Conservation (phyloP, 768 basidiomycete species). For the Trametes sanguinea region DNA sequence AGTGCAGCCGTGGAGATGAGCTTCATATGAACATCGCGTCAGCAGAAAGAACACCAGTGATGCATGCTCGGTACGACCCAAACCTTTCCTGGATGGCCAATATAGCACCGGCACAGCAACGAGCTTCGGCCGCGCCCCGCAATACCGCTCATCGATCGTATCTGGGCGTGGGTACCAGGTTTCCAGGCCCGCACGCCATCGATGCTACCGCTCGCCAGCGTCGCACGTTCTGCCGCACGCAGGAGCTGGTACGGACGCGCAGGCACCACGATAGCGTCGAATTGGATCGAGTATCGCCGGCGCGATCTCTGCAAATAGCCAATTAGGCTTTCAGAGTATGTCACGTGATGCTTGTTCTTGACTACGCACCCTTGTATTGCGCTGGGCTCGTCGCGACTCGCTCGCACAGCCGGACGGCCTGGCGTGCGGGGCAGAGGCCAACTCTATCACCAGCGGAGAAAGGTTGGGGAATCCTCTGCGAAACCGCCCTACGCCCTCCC, state of each 20-base stretch:
- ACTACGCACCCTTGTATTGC: slow-evolving; percentile 12
- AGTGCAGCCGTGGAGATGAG: background rate
- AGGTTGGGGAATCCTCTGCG: slow-evolving; percentile 24
- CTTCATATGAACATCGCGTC: background rate
- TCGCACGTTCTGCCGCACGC: slow-evolving; percentile 16
- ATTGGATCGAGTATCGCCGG: slow-evolving; percentile 14
- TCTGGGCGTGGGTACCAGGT: slow-evolving; percentile 10
- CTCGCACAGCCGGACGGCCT: slow-evolving; percentile 6
- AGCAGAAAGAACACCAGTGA: background rate
- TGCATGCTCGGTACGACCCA: background rate
- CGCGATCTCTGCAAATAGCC: slow-evolving; percentile 17
- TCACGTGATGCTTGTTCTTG: slow-evolving; percentile 19
- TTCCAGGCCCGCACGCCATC: slow-evolving; percentile 11
- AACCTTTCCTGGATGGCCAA: slow-evolving; percentile 3
- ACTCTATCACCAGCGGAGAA: slow-evolving; percentile 22
- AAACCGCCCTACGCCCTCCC: slow-evolving; percentile 20
- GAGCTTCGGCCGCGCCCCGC: slow-evolving; percentile 1
- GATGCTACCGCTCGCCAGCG: slow-evolving; percentile 8
- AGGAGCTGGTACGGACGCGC: slow-evolving; percentile 1
- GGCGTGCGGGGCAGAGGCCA: slow-evolving; percentile 14
- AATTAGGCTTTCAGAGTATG: slow-evolving; percentile 23
- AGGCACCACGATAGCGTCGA: slow-evolving; percentile 17
- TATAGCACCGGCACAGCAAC: slow-evolving; percentile 5
- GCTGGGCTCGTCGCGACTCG: background rate
- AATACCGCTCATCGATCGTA: slow-evolving; percentile 9